A percentile compares a stretch with the other conserved stretches of the same genome.
phyloP scores from a whole-genome alignment of 352 stramenopile species.

The Vaucheria bursata region DNA sequence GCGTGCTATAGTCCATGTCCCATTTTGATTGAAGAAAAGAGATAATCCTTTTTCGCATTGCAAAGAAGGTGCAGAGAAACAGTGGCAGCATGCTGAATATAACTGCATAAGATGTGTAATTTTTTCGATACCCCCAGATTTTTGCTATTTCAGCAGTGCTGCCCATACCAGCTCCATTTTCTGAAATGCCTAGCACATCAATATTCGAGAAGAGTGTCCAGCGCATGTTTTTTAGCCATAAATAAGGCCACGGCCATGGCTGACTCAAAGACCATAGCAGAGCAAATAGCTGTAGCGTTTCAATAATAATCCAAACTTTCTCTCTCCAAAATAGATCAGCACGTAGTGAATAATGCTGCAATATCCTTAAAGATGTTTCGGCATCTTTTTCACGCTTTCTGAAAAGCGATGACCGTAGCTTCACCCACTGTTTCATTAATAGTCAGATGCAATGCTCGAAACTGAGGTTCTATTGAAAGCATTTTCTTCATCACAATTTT shows the following conservation, averaged over 20 bases:
- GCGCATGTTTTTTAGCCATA: constrained; percentile 24
- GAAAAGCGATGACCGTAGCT: no score
- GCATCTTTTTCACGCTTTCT: no score
- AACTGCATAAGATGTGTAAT: constrained; percentile 23
- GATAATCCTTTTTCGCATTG: not conserved
- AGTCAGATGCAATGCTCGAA: no score
- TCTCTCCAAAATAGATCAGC: no score
- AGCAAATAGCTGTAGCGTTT: constrained; percentile 27
- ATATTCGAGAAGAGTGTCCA: constrained; percentile 29
- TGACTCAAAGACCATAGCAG: constrained; percentile 39
- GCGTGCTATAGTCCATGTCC: no score
- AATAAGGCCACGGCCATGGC: constrained; percentile 35
- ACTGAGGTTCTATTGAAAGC: no score
- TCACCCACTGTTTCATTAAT: no score
- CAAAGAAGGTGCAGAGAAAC: constrained; percentile 16
- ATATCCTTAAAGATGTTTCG: no score
- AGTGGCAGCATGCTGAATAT: constrained; percentile 13
- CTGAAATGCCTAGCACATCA: constrained; percentile 25
- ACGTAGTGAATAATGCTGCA: no score
- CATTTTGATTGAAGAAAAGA: not conserved
- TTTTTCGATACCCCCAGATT: constrained; percentile 16
- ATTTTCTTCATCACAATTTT: no score
- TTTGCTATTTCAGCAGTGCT: constrained; percentile 9
- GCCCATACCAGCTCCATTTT: constrained; percentile 14
- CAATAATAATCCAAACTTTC: no score